Base-by-base conservation (phyloP, 78 protist species). In the Creolimax fragrantissima region DNA sequence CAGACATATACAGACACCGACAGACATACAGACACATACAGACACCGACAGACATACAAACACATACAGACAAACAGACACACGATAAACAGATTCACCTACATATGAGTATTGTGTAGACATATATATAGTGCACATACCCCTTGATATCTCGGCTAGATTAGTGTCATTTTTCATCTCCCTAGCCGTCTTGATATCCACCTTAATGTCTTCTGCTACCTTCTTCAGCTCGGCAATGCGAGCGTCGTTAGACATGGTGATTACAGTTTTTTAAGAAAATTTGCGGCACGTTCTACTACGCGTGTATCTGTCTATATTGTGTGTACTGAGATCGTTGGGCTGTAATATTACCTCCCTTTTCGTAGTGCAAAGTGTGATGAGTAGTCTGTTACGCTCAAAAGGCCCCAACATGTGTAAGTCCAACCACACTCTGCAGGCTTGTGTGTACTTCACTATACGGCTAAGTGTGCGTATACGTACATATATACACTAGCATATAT, bases 151-250 rank as follows among this genome's bases (percentile, higher is more conserved):
- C 3, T 74, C 83, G 6, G 4, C 35, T 41, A 90, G 92, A 6
- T 41, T 90, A 5, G 92, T 37, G 47, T 90, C 92, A 4, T 4
- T 81, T 44, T n/a, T 37, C 35, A 35, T n/a, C 7, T 90, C 84
- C 84, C 92, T 44, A 11, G 7, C 84, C 24, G 84, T n/a, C 84
- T 90, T 58, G 84, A 90, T 90, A 35, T 90, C 17, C 11, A 39
- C 84, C 84, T 90, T 90, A 45, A 90, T 44, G 47, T 90, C 44
- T 35, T 2, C 92, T n/a, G 92, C 92, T n/a, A 42, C 92, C 83
- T 11, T 74, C 7, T 88, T 88, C 43, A 88, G 45, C 90, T 88
- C 44, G 35, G 47, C 67, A 35, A 88, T 88, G 37, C 67, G 7
- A 6, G 36, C 90, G 17, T 45, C 67, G 85, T 42, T 84, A 24